A percentile compares a stretch with the other conserved stretches of the same genome.
phyloP scores from a whole-genome alignment of 192 early-diverging fungal species.

The Umbelopsis sp. region DNA sequence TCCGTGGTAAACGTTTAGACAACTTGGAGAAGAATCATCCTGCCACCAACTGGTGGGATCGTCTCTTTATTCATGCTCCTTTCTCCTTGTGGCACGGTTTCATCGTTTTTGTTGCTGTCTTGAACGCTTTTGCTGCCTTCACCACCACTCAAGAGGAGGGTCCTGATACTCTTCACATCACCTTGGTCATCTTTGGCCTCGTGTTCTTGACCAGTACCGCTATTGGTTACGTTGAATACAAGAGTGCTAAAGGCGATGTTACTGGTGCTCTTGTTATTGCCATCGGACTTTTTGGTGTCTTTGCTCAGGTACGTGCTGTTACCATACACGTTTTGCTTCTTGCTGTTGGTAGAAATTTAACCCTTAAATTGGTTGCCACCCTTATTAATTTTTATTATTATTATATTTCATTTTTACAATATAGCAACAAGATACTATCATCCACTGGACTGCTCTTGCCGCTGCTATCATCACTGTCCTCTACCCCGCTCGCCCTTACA shows the following conservation, averaged over 20 bases:
- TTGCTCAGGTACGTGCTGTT: conserved; percentile 3
- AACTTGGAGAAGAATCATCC: conserved; percentile 41
- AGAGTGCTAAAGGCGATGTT: conserved; percentile 60
- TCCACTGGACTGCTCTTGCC: conserved; percentile 51
- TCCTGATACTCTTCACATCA: conserved; percentile 45
- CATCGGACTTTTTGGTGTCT: conserved; percentile 54
- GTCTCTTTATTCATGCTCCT: conserved; percentile 63
- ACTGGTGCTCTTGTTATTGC: conserved; percentile 66
- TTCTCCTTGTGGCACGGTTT: conserved; percentile 72
- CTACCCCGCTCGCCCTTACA: conserved; percentile 46
- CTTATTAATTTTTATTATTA: neutral
- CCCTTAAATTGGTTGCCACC: neutral
- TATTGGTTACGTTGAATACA: conserved; percentile 61
- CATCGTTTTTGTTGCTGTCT: conserved; percentile 57
- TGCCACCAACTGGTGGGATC: conserved; percentile 37
- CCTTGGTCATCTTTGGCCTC: conserved; percentile 53
- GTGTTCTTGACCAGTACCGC: conserved; percentile 56
- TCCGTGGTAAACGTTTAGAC: conserved; percentile 34
- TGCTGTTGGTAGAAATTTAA: neutral
- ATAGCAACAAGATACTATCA: conserved; percentile 34
- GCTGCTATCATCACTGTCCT: conserved; percentile 43
- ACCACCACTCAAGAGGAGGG: conserved; percentile 35
- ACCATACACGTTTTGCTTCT: neutral
- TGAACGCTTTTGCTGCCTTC: conserved; percentile 65
- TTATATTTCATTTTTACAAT: no score